phyloP scores from a whole-genome alignment of 108 stramenopile species.

The Nitzschia putrida region DNA sequence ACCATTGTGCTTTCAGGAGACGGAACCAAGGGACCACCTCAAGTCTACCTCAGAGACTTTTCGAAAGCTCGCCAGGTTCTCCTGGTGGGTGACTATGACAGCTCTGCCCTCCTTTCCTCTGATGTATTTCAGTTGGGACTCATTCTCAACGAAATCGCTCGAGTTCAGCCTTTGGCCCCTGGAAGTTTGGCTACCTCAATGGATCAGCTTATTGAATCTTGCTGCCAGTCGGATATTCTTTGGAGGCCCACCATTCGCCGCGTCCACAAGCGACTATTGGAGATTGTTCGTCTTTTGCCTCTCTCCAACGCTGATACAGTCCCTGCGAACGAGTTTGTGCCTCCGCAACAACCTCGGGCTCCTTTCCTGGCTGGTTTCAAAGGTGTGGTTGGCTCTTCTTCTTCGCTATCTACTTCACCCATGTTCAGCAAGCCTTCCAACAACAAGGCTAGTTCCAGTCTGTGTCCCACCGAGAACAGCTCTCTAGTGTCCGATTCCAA shows the following conservation, averaged over 20 bases:
- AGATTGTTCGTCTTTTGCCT: constrained; percentile 3
- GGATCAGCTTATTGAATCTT: constrained; percentile 7
- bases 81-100: neutral
- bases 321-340: neutral
- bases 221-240: neutral
- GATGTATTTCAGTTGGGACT: constrained; percentile 9
- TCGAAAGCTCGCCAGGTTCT: neutral
- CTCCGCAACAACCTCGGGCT: neutral
- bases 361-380: neutral
- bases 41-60: constrained; percentile 5
- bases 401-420: neutral
- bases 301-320: neutral
- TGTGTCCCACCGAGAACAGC: neutral
- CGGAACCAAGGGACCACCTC: constrained; percentile 6
- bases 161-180: neutral
- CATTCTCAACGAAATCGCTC: neutral
- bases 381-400: neutral
- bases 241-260: constrained; percentile 1
- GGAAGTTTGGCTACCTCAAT: neutral
- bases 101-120: neutral
- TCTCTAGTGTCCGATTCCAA: neutral
- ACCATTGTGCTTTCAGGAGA: constrained; percentile 1
- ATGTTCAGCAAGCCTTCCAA: neutral
- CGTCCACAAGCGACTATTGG: constrained; percentile 1
- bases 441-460: neutral